Conservation (phyloP, 192 early-diverging fungal species). For the Gonapodya sp. region DNA sequence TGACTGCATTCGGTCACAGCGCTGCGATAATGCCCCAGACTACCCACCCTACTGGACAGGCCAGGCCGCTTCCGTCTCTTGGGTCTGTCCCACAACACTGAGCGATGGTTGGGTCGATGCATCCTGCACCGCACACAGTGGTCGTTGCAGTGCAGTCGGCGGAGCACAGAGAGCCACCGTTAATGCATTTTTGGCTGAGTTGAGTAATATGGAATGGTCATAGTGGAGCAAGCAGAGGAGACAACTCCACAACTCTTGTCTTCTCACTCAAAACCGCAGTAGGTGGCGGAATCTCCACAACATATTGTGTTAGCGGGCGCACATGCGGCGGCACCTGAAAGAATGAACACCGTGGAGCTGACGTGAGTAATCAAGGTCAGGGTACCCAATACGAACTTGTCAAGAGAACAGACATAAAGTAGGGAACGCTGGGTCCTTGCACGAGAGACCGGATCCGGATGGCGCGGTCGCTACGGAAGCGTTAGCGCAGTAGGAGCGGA, state of each 20-base stretch:
- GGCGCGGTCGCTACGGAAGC: background rate
- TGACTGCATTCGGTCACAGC: too few species aligned
- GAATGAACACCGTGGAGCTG: background rate
- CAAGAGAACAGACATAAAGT: background rate
- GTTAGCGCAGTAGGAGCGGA: too few species aligned
- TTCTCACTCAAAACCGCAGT: background rate
- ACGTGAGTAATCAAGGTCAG: too few species aligned
- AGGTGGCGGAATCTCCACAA: background rate
- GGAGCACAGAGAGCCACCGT: background rate
- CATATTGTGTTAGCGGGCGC: background rate
- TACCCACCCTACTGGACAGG: background rate
- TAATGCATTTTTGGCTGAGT: background rate
- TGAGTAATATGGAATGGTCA: too few species aligned
- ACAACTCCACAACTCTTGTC: background rate
- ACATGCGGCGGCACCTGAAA: background rate
- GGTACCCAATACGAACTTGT: too few species aligned
- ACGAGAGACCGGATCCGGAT: background rate
- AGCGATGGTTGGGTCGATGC: background rate
- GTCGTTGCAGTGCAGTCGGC: background rate
- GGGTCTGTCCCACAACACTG: background rate
- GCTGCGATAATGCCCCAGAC: background rate
- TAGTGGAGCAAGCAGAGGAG: too few species aligned
- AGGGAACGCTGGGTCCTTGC: background rate
- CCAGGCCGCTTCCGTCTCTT: background rate
- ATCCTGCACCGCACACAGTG: background rate